Percentiles rank a stretch among this genome's conserved stretches.
Evolutionary conservation across 1,139 yeast genomes (phyloP).

Genomic region (Scheffersomyces stambukii): DNA sequence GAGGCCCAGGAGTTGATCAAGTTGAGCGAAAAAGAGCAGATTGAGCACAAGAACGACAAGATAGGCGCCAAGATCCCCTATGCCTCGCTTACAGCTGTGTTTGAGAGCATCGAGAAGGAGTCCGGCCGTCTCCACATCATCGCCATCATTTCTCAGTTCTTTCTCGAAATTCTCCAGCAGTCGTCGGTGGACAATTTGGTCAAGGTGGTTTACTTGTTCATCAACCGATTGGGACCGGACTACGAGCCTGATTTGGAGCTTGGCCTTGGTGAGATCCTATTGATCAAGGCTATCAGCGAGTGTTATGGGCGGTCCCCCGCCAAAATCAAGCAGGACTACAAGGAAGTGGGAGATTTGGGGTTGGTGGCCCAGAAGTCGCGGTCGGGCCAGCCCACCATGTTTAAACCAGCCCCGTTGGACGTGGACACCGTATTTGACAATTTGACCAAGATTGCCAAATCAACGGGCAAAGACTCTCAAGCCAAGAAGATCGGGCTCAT

Average conservation of each 20-base stretch:
- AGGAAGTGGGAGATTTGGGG: constrained; percentile 86
- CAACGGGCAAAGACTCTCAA: constrained; percentile 86
- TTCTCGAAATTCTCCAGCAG: constrained; percentile 54
- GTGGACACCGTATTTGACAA: constrained; percentile 69
- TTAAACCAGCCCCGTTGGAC: constrained; percentile 79
- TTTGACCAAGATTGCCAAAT: constrained; percentile 70
- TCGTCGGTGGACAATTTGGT: constrained; percentile 57
- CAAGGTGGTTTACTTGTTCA: constrained; percentile 74
- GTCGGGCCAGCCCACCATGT: constrained; percentile 86
- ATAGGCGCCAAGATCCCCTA: constrained; percentile 46
- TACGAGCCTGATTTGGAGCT: constrained; percentile 85
- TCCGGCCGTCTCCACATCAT: constrained; percentile 80
- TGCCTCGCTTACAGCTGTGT: constrained; percentile 59
- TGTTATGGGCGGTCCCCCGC: constrained; percentile 78
- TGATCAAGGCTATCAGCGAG: constrained; percentile 85
- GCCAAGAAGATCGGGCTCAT: constrained; percentile 70
- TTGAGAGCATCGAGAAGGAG: constrained; percentile 73
- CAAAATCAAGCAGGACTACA: constrained; percentile 71
- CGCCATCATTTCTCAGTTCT: constrained; percentile 68
- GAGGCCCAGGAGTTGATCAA: constrained; percentile 25
- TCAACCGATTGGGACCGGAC: constrained; percentile 90
- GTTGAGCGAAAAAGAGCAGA: constrained; percentile 17
- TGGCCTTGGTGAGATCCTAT: constrained; percentile 85
- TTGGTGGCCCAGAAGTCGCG: constrained; percentile 81
- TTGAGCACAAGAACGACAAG: constrained; percentile 13